A percentile compares a stretch with the other conserved stretches of the same genome.
phyloP scores from a whole-genome alignment of 106 monocot species.

The Agapanthus africanus region DNA sequence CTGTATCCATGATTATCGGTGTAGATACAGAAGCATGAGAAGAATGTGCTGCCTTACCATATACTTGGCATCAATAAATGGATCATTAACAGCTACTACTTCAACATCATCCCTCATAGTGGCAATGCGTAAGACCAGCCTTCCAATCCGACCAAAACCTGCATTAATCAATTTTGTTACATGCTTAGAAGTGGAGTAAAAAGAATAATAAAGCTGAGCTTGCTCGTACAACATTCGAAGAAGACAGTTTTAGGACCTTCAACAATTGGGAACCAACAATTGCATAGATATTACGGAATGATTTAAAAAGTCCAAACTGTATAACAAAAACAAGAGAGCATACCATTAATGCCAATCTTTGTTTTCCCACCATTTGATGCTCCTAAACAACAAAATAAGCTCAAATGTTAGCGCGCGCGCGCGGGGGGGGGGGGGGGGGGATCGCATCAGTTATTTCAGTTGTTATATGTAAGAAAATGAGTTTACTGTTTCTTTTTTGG shows the following conservation, averaged over 20 bases:
- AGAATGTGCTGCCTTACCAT: slow-evolving; percentile 47
- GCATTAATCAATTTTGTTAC: neutral
- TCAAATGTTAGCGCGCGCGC: too few relatives aligned
- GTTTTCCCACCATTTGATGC: slow-evolving; percentile 53
- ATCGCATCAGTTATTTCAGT: too few relatives aligned
- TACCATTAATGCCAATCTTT: slow-evolving; percentile 79
- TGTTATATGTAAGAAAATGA: too few relatives aligned
- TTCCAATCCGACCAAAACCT: slow-evolving; percentile 98
- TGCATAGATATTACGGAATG: neutral
- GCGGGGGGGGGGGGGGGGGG: too few relatives aligned
- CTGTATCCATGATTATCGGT: neutral
- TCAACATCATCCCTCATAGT: slow-evolving; percentile 83
- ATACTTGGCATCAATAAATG: slow-evolving; percentile 94
- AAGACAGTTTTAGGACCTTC: neutral
- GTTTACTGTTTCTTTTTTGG: too few relatives aligned
- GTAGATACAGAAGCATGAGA: neutral
- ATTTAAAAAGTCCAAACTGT: neutral
- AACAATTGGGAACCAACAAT: neutral
- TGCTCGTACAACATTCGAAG: neutral
- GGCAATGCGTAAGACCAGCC: slow-evolving; percentile 83
- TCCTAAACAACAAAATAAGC: slow-evolving; percentile 35
- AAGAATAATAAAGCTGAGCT: neutral
- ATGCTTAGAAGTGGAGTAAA: neutral
- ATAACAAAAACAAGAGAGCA: slow-evolving; percentile 1
- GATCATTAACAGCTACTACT: slow-evolving; percentile 90